Base-by-base conservation (phyloP, 1,139 yeast species). In the Debaryomycetaceae sp. region DNA sequence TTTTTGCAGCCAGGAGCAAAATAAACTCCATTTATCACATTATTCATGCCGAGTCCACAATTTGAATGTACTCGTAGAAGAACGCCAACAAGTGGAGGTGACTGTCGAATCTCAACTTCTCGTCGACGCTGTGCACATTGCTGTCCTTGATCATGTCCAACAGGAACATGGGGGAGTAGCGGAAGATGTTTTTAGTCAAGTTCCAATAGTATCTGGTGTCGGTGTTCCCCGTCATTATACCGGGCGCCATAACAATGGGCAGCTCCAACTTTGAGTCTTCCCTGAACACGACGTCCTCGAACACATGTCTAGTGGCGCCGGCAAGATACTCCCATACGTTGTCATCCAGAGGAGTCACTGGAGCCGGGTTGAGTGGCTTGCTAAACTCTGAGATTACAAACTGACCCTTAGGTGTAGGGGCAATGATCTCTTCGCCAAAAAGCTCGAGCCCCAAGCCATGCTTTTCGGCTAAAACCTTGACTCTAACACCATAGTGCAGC, bases 131-230 rank as follows among this genome's bases (percentile, higher is more conserved):
- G 41, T 67, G 73, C 30, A 58, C 43, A 30, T 53, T 44, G 22
- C 40, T 43, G 12, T 46, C 54, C 17, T 36, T 38, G 28, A 54
- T 31, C n/a, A 40, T 16, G 29, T 48, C 46, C 13, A 27, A 27
- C 13, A 41, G 43, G 19, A 44, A 44, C 31, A 44, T 42, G 15
- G 81, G 83, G 13, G 69, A 51, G 53, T 70, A 80, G 45, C 96
- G 71, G 64, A 69, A 84, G 37, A 88, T 83, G 50, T 83, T 75
- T 34, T 65, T 63, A n/a, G 88, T 73, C 49, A 86, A 64, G 31
- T 65, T 56, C 89, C 93, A 83, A 58, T 83, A 85, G 50, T 75
- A 72, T 49, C 75, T 72, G 6, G 95, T 85, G 51, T 86, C 96
- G 2, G 96, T 86, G 55, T 85, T 86, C 19, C 84, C 95, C 4